Base-by-base conservation (phyloP, 2,329 filamentous ascomycete genomes). In the Talaromyces atroroseus region DNA sequence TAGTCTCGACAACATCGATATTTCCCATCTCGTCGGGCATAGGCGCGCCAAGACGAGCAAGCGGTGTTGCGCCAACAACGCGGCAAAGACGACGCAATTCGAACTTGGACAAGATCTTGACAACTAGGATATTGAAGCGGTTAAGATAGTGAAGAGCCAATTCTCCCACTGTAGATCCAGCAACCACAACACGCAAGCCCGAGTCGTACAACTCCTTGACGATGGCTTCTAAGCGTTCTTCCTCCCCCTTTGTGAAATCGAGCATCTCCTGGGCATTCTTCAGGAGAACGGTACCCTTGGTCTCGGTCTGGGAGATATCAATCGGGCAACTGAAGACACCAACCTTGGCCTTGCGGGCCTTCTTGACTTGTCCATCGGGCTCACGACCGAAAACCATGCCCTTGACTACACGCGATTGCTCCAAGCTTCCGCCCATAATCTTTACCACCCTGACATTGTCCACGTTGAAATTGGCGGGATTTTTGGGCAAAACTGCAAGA, bases 21-120 rank as follows among this genome's bases (percentile, higher is more conserved):
- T 77, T 88, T 62, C 94, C 94, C 92, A 96, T 97, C 81, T 99
- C 94, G 65, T 99, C 94, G n/a, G 95, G 94, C 94, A 99, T 99
- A 46, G 94, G 94, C 16, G 95, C 94, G 62, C 94, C 94, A 49
- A 99, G 81, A 66, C 94, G 88, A 53, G 95, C 95, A 60, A 99
- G 82, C n/a, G 94, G 94, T 14, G 94, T 96, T 56, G 94, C 94
- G 61, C 92, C 92, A 52, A 97, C 92, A 23, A 99, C 94, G 61
- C 94, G 88, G 82, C 95, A 99, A 67, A 97, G 80, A 68, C 94
- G 85, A 65, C 94, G 87, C 59, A 99, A 85, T 77, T 99, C 94
- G 69, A 97, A 99, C 77, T 99, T 99, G 78, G 91, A 96, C 67
- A 97, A 85, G 64, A 99, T 87, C 76, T 96, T 95, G 80, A 99